Conservation (phyloP, 768 basidiomycete genomes). For the Boletus eberwhitei region DNA sequence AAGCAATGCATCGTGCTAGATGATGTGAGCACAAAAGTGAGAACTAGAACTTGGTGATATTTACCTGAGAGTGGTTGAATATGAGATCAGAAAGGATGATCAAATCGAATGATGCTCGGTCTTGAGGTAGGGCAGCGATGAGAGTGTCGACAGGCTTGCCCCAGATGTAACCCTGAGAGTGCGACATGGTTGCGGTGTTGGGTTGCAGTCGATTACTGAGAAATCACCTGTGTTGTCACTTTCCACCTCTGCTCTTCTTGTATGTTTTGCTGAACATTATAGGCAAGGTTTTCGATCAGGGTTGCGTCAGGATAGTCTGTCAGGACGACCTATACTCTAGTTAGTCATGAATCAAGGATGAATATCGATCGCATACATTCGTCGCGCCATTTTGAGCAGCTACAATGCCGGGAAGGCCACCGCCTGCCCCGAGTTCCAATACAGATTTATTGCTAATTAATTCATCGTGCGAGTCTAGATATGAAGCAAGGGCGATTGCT, state of each 20-base stretch:
- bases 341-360: background rate
- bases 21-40: background rate
- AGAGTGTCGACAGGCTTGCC: slow-evolving; percentile 47
- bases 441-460: slow-evolving; percentile 50
- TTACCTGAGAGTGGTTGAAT: slow-evolving; percentile 90
- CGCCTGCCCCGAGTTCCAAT: slow-evolving; percentile 92
- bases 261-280: slow-evolving; percentile 66
- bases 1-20: slow-evolving; percentile 78
- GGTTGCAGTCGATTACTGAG: slow-evolving; percentile 30
- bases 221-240: slow-evolving; percentile 34
- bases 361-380: slow-evolving; percentile 40
- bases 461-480: slow-evolving; percentile 52
- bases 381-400: slow-evolving; percentile 65
- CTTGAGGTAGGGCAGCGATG: slow-evolving; percentile 27
- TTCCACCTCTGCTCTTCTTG: slow-evolving; percentile 11
- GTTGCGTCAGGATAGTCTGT: slow-evolving; percentile 89
- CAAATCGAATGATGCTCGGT: slow-evolving; percentile 54
- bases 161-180: slow-evolving; percentile 76
- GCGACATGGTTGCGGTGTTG: background rate
- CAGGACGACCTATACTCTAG: slow-evolving; percentile 58
- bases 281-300: slow-evolving; percentile 69
- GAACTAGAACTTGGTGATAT: slow-evolving; percentile 2
- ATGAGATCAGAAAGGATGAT: slow-evolving; percentile 90
- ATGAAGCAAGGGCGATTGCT: slow-evolving; percentile 65
- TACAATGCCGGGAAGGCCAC: slow-evolving; percentile 82